Conservation (phyloP, 768 basidiomycete genomes). For the Leccinum uliginosum region DNA sequence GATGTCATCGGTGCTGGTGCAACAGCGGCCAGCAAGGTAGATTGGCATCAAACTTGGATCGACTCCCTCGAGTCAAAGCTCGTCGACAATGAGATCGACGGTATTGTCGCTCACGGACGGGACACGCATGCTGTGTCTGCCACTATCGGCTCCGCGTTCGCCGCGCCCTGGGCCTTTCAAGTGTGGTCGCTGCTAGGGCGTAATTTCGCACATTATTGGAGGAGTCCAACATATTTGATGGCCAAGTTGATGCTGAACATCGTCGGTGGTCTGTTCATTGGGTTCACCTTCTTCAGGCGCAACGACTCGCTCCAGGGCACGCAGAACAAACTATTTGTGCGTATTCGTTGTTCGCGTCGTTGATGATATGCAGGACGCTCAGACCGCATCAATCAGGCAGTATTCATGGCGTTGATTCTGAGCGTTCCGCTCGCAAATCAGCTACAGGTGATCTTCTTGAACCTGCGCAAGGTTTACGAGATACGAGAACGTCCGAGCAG, state of each 20-base stretch:
- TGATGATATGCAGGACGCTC: neutral
- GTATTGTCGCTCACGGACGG: slow-evolving; percentile 47
- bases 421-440: slow-evolving; percentile 56
- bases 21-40: slow-evolving; percentile 45
- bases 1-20: slow-evolving; percentile 75
- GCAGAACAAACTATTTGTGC: slow-evolving; percentile 63
- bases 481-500: slow-evolving; percentile 61
- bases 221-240: slow-evolving; percentile 55
- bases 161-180: slow-evolving; percentile 52
- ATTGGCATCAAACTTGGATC: slow-evolving; percentile 66
- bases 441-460: slow-evolving; percentile 57
- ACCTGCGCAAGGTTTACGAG: slow-evolving; percentile 58
- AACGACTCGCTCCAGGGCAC: slow-evolving; percentile 52
- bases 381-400: slow-evolving; percentile 32
- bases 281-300: slow-evolving; percentile 59
- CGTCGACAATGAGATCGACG: slow-evolving; percentile 38
- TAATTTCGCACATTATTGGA: slow-evolving; percentile 45
- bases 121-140: slow-evolving; percentile 36
- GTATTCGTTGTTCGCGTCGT: slow-evolving; percentile 20
- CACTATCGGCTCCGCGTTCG: slow-evolving; percentile 41
- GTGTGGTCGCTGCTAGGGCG: slow-evolving; percentile 41
- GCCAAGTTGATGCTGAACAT: slow-evolving; percentile 56
- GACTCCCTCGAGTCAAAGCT: slow-evolving; percentile 42
- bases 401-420: slow-evolving; percentile 53
- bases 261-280: slow-evolving; percentile 51